Percentiles rank a stretch among this genome's conserved stretches.
Conservation (phyloP, 345 rosid species). For the Citrus mangshanensis region DNA sequence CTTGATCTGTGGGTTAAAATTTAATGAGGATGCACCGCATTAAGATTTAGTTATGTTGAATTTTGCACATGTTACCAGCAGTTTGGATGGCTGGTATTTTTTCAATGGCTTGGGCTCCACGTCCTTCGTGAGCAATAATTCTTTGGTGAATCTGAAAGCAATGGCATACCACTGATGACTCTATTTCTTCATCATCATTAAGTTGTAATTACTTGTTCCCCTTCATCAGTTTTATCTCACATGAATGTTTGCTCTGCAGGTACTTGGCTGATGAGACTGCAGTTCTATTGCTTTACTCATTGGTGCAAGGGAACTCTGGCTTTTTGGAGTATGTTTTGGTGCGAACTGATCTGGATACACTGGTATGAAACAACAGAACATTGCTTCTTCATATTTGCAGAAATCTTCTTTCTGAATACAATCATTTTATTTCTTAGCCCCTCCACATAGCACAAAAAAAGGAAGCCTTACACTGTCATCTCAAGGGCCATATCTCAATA, state of each 20-base stretch:
- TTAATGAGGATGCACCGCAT: not conserved
- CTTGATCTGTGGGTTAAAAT: not conserved
- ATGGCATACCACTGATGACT: not conserved
- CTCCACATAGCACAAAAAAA: not conserved
- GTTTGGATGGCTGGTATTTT: not conserved
- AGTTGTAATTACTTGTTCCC: not conserved
- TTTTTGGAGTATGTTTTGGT: conserved; percentile 95
- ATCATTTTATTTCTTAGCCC: not conserved
- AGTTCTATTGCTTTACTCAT: conserved; percentile 80
- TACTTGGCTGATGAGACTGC: conserved; percentile 91
- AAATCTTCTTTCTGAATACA: not conserved
- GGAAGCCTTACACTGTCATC: not conserved
- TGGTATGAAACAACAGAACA: conserved; percentile 53
- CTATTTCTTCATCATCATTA: not conserved
- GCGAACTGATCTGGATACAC: conserved; percentile 92
- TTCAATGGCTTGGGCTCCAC: not conserved
- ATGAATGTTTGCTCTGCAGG: conserved; percentile 42
- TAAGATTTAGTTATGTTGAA: too few relatives aligned
- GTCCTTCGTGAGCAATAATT: not conserved
- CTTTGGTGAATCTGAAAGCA: not conserved
- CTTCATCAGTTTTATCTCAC: not conserved
- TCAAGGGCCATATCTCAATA: not conserved
- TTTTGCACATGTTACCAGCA: not conserved
- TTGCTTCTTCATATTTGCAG: not conserved
- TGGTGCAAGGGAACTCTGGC: conserved; percentile 86